phyloP scores from a whole-genome alignment of 805 yeast genomes.

The Gaillardinia entomophila region DNA sequence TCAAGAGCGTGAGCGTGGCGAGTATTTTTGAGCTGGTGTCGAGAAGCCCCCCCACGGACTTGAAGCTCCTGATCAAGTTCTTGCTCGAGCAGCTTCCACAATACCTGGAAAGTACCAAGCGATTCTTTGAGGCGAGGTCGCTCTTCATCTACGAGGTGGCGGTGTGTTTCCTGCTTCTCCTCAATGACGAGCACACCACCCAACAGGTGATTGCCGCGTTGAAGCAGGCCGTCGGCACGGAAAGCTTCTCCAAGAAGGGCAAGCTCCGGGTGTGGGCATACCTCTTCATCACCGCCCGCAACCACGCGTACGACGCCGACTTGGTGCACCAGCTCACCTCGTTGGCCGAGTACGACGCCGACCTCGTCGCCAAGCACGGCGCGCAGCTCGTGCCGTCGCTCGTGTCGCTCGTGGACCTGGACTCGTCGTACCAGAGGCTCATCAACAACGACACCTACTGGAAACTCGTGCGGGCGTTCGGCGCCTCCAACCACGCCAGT shows the following conservation, averaged over 20 bases:
- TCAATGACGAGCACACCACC: slow-evolving; percentile 14
- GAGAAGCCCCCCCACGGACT: slow-evolving; percentile 26
- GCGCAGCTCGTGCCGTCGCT: slow-evolving; percentile 41
- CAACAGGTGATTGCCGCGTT: neutral
- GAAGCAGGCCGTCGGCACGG: neutral
- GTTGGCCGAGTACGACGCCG: slow-evolving; percentile 29
- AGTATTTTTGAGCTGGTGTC: slow-evolving; percentile 50
- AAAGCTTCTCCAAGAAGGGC: slow-evolving; percentile 13
- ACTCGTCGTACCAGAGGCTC: slow-evolving; percentile 37
- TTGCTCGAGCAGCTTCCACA: slow-evolving; percentile 24
- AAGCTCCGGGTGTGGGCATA: slow-evolving; percentile 39
- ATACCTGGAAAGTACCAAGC: slow-evolving; percentile 19
- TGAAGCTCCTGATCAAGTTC: slow-evolving; percentile 27
- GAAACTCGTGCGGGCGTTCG: slow-evolving; percentile 45
- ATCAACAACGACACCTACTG: slow-evolving; percentile 42
- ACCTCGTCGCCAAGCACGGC: slow-evolving; percentile 41
- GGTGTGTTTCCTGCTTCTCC: slow-evolving; percentile 29
- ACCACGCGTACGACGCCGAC: slow-evolving; percentile 1
- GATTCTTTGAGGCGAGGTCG: slow-evolving; percentile 42
- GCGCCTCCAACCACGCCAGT: slow-evolving; percentile 40
- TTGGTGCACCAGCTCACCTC: slow-evolving; percentile 13
- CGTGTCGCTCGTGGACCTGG: slow-evolving; percentile 41
- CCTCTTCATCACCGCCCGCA: neutral
- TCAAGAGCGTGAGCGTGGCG: slow-evolving; percentile 60
- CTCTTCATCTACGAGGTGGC: slow-evolving; percentile 44